Evolutionary conservation across 2,329 filamentous ascomycete genomes (phyloP).

Genomic region (Colletotrichum spaethianum): DNA sequence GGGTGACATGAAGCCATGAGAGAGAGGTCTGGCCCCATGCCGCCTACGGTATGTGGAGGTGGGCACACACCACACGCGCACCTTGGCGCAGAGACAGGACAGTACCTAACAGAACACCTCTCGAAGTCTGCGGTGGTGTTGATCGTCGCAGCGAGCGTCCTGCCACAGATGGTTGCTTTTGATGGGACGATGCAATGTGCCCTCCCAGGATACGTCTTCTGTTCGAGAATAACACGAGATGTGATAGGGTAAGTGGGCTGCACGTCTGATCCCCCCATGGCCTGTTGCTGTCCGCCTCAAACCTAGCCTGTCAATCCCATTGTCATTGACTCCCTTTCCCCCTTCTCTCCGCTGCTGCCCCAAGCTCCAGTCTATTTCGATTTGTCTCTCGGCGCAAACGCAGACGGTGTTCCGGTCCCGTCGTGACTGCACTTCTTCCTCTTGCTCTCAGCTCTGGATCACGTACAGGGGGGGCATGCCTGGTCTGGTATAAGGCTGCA

Average conservation of each 20-base stretch:
- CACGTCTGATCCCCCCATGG: background rate
- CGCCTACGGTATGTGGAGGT: slow-evolving; percentile 21
- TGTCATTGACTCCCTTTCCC: background rate
- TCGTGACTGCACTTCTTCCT: background rate
- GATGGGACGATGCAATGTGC: slow-evolving; percentile 19
- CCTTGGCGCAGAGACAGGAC: background rate
- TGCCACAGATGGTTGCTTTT: slow-evolving; percentile 3
- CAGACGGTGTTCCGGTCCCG: background rate
- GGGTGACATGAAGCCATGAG: background rate
- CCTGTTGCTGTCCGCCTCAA: background rate
- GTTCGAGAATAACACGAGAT: slow-evolving; percentile 8
- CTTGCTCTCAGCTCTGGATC: background rate
- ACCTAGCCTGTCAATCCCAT: background rate
- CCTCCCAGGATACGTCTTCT: background rate
- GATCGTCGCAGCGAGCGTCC: background rate
- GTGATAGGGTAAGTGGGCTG: background rate
- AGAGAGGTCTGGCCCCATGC: background rate
- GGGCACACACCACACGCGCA: no score
- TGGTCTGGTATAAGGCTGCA: slow-evolving; percentile 29
- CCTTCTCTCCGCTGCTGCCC: background rate
- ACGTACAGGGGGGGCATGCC: background rate
- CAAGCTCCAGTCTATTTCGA: background rate
- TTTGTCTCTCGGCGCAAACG: background rate
- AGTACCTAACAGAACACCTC: background rate
- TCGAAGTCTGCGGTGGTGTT: background rate